Percentiles rank a stretch among this genome's conserved stretches.
Conservation (phyloP, 352 stramenopile species). For the Saprolegnia parasitica region DNA sequence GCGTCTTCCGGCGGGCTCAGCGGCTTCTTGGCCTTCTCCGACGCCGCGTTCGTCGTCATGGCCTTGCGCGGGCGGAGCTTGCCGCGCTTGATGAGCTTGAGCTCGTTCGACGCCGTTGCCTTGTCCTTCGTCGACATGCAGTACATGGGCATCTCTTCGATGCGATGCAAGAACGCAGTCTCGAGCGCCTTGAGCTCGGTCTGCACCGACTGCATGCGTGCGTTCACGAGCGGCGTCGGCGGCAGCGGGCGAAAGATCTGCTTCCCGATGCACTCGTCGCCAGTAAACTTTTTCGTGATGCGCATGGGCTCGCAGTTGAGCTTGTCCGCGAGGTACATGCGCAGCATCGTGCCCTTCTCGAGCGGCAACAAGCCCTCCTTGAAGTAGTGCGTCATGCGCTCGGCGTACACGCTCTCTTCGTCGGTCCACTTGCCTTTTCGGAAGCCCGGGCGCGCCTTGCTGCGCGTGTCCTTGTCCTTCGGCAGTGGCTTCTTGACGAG, state of each 20-base stretch:
- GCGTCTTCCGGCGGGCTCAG: constrained; percentile 1
- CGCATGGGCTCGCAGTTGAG: constrained; percentile 91
- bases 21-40: not conserved
- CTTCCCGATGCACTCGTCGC: constrained; percentile 87
- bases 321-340: constrained; percentile 87
- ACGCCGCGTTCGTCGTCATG: not conserved
- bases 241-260: constrained; percentile 78
- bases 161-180: constrained; percentile 65
- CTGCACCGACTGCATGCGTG: constrained; percentile 67
- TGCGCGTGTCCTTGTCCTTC: constrained; percentile 32
- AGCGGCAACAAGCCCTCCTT: constrained; percentile 78
- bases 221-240: constrained; percentile 55
- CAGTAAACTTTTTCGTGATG: constrained; percentile 92
- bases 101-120: not conserved
- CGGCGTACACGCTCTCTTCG: constrained; percentile 70
- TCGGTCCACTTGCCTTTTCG: constrained; percentile 85
- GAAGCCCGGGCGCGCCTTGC: constrained; percentile 77
- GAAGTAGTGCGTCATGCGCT: constrained; percentile 76
- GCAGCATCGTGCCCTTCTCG: constrained; percentile 85
- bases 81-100: constrained; percentile 19
- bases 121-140: constrained; percentile 29
- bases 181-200: constrained; percentile 66
- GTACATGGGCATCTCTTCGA: constrained; percentile 53
- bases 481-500: constrained; percentile 14
- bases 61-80: not conserved